These are phyloP conservation scores for Posidonia australis DNA, from an alignment of 106 monocot genomes.

Conservation along the genomic window DNA sequence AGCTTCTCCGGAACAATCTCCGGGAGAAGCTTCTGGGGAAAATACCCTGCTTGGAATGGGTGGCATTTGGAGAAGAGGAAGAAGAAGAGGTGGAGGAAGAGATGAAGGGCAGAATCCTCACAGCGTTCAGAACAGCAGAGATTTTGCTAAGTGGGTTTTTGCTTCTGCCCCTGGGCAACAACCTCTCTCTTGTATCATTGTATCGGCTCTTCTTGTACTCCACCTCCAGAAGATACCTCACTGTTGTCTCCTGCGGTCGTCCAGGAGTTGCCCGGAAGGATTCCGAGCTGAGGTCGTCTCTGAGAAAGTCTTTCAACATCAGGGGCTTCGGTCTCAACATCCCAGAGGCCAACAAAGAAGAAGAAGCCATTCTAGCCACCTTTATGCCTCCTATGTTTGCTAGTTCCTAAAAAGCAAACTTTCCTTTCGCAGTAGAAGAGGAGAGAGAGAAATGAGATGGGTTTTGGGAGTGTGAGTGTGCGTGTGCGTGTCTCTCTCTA, in stretches of 20 bases:
- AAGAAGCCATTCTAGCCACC: background rate
- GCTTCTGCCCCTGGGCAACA: background rate
- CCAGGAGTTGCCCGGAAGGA: background rate
- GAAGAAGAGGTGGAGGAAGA: background rate
- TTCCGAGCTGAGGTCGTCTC: background rate
- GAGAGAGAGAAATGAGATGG: no score
- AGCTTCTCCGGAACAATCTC: conserved; percentile 11
- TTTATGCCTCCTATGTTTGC: no score
- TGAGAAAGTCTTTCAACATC: conserved; percentile 12
- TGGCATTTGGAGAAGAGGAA: background rate
- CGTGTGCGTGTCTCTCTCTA: no score
- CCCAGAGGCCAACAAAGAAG: no score
- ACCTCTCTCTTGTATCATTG: background rate
- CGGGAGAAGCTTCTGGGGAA: conserved; percentile 13
- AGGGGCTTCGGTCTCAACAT: background rate
- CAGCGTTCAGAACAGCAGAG: conserved; percentile 3
- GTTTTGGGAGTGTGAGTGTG: no score
- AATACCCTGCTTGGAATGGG: background rate
- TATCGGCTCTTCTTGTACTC: background rate
- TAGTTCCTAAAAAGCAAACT: no score
- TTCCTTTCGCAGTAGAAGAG: no score
- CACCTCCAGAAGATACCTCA: conserved; percentile 2
- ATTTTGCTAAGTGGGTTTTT: background rate
- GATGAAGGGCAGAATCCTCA: background rate
- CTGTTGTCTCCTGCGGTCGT: background rate